Evolutionary conservation across 2,329 filamentous ascomycete genomes (phyloP).

Genomic region (Aspergillus brunneoviolaceus): DNA sequence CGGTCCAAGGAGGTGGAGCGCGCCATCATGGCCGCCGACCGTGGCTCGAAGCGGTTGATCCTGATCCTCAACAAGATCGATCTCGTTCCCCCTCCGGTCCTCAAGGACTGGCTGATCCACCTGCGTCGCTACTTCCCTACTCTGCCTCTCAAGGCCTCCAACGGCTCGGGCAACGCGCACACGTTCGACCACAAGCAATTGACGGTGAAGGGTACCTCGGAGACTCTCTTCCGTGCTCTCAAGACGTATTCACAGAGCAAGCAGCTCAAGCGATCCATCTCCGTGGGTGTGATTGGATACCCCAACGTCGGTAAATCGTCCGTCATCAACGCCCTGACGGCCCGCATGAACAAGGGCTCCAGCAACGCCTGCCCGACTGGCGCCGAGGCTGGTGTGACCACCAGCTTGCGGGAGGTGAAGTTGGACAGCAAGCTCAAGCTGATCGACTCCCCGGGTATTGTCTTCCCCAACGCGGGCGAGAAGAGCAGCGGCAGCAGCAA

Average conservation of each 20-base stretch:
- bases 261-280: conserved; percentile 83
- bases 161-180: conserved; percentile 77
- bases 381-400: conserved; percentile 90
- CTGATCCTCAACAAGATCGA: conserved; percentile 96
- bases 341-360: conserved; percentile 65
- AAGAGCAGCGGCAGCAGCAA: conserved; percentile 49
- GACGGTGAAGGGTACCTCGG: conserved; percentile 80
- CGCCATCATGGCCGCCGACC: conserved; percentile 83
- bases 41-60: conserved; percentile 81
- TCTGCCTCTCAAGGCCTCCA: conserved; percentile 80
- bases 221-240: conserved; percentile 80
- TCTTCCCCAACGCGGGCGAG: conserved; percentile 69
- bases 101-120: conserved; percentile 81
- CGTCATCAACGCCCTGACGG: conserved; percentile 88
- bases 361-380: conserved; percentile 77
- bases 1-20: conserved; percentile 88
- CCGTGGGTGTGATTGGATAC: conserved; percentile 91
- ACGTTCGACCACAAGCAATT: conserved; percentile 91
- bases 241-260: conserved; percentile 83
- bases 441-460: conserved; percentile 90
- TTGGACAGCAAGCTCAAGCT: conserved; percentile 92
- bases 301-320: conserved; percentile 96
- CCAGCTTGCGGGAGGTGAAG: conserved; percentile 83
- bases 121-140: conserved; percentile 89
- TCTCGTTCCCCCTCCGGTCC: conserved; percentile 75